A percentile compares a stretch with the other conserved stretches of the same genome.
phyloP scores from a whole-genome alignment of 768 basidiomycete genomes.

The Phallus indusiatus region DNA sequence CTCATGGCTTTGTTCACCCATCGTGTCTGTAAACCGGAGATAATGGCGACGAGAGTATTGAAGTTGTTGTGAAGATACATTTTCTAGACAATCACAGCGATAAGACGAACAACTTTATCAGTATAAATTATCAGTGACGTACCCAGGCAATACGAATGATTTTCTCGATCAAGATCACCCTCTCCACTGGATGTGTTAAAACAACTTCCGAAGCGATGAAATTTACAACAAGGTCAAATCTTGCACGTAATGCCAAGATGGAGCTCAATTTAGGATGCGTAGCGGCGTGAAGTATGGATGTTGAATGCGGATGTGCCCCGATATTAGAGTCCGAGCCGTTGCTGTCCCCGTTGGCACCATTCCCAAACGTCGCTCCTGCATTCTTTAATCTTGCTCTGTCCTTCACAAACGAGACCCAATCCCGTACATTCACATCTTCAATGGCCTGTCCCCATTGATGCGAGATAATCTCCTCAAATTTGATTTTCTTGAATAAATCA shows the following conservation, averaged over 20 bases:
- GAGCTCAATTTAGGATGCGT: slow-evolving; percentile 55
- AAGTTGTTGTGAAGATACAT: slow-evolving; percentile 71
- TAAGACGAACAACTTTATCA: background rate
- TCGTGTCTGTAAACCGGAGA: slow-evolving; percentile 62
- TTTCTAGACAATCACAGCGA: slow-evolving; percentile 42
- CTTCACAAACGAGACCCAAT: slow-evolving; percentile 78
- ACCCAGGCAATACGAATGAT: slow-evolving; percentile 85
- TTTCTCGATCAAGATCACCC: slow-evolving; percentile 59
- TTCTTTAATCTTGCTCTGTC: slow-evolving; percentile 58
- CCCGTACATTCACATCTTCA: slow-evolving; percentile 57
- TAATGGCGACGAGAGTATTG: slow-evolving; percentile 68
- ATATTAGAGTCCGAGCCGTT: slow-evolving; percentile 31
- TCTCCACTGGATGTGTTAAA: slow-evolving; percentile 56
- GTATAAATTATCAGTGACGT: slow-evolving; percentile 20
- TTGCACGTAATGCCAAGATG: slow-evolving; percentile 61
- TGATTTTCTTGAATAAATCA: slow-evolving; percentile 75
- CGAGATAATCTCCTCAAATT: slow-evolving; percentile 81
- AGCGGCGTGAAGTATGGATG: slow-evolving; percentile 16
- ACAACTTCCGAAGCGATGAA: slow-evolving; percentile 78
- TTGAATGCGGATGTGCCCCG: too few species aligned
- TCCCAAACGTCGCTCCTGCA: background rate
- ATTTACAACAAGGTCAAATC: slow-evolving; percentile 78
- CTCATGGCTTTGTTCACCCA: slow-evolving; percentile 61
- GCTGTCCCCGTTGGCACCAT: background rate
- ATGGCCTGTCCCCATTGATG: slow-evolving; percentile 52